phyloP scores from a whole-genome alignment of 257 asterid species.

The Capsicum baccatum region DNA sequence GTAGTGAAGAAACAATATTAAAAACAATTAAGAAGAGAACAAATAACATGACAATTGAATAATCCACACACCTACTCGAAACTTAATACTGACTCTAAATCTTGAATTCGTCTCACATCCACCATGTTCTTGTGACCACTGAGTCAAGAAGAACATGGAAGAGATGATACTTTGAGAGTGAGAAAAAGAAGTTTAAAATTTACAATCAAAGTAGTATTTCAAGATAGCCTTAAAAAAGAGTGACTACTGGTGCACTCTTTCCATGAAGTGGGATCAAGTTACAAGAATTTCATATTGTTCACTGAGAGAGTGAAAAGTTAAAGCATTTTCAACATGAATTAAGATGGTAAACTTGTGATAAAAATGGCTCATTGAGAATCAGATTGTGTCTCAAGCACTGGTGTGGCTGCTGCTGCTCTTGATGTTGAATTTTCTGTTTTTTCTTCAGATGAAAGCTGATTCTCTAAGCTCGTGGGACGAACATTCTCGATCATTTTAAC shows the following conservation, averaged over 20 bases:
- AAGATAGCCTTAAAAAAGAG: slow-evolving; percentile 13
- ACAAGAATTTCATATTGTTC: slow-evolving; percentile 35
- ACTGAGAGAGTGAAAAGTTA: slow-evolving; percentile 52
- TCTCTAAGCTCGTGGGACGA: slow-evolving; percentile 35
- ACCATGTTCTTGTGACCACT: not conserved
- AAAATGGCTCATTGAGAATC: slow-evolving; percentile 27
- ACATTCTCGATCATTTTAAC: slow-evolving; percentile 64
- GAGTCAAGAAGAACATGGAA: not conserved
- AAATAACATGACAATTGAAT: not conserved
- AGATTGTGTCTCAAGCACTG: slow-evolving; percentile 12
- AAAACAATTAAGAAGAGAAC: not conserved
- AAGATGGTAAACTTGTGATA: not conserved
- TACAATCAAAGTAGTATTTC: not conserved
- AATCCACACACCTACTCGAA: not conserved
- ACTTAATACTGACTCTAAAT: not conserved
- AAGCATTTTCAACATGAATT: not conserved
- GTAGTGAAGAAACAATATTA: not conserved
- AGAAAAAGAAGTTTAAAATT: not conserved
- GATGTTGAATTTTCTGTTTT: slow-evolving; percentile 43
- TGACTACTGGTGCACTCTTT: not conserved
- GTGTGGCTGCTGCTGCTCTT: slow-evolving; percentile 41
- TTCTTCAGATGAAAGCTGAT: slow-evolving; percentile 31
- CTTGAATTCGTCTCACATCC: not conserved
- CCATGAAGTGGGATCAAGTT: slow-evolving; percentile 31
- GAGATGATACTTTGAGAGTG: not conserved